Conservation (phyloP, 2,329 filamentous ascomycete species). For the Calonectria pseudoturangicola region DNA sequence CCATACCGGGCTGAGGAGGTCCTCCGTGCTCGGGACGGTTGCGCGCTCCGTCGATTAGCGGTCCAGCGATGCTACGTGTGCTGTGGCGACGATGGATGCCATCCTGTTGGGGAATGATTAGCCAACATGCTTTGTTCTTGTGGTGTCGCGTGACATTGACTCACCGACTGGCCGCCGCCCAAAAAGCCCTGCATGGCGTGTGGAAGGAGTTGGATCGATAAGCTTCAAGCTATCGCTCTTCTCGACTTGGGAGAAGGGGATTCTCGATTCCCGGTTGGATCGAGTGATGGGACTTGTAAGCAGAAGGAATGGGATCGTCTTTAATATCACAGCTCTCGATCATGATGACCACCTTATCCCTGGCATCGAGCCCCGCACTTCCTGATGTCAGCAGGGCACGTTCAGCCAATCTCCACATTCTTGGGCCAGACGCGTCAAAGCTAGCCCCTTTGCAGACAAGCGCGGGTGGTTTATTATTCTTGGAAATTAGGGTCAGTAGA, state of each 20-base stretch:
- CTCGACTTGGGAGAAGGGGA: no score
- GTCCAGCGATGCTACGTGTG: background rate
- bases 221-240: no score
- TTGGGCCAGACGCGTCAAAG: background rate
- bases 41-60: background rate
- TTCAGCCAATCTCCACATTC: constrained; percentile 3
- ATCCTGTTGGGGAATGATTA: background rate
- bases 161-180: background rate
- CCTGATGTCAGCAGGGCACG: background rate
- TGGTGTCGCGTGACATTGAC: background rate
- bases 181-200: background rate
- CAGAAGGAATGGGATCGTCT: constrained; percentile 1
- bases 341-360: background rate
- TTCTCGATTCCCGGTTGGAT: no score
- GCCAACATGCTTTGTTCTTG: background rate
- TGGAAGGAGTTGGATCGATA: background rate
- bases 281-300: background rate
- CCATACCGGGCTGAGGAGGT: background rate
- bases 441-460: background rate
- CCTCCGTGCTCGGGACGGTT: background rate
- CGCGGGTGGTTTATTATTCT: background rate
- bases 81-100: background rate
- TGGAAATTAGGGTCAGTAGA: background rate
- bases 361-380: background rate
- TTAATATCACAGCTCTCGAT: background rate